phyloP scores from a whole-genome alignment of 768 basidiomycete genomes.

The Lentinula lateritia region DNA sequence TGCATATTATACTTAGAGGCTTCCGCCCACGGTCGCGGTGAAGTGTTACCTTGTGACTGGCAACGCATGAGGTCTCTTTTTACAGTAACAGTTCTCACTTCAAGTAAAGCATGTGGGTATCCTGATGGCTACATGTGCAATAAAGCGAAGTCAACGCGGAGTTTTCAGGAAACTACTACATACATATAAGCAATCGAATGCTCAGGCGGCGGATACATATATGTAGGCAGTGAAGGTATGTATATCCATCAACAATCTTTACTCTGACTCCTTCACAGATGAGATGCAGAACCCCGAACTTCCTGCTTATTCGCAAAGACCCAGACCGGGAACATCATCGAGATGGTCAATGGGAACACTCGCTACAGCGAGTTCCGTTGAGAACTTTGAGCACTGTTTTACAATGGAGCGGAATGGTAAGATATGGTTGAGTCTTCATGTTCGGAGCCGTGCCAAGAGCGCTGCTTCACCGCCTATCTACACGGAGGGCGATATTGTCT shows the following conservation, averaged over 20 bases:
- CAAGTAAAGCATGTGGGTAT: slow-evolving; percentile 6
- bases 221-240: not conserved
- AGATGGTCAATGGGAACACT: slow-evolving; percentile 4
- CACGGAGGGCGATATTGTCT: slow-evolving; percentile 40
- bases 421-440: slow-evolving; percentile 43
- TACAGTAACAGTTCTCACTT: not conserved
- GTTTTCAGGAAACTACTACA: slow-evolving; percentile 1
- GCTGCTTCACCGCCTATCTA: slow-evolving; percentile 38
- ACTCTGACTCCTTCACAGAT: not conserved
- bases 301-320: slow-evolving; percentile 5
- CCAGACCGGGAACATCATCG: not conserved
- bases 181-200: not conserved
- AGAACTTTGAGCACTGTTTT: slow-evolving; percentile 27
- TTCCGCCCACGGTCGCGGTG: not conserved
- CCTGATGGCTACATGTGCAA: slow-evolving; percentile 7
- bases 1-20: not conserved
- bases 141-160: slow-evolving; percentile 5
- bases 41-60: not conserved
- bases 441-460: slow-evolving; percentile 40
- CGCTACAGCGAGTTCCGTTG: not conserved
- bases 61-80: slow-evolving; percentile 1
- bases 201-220: not conserved
- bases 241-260: not conserved
- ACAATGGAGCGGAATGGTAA: slow-evolving; percentile 39
- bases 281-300: slow-evolving; percentile 5